Evolutionary conservation across 2,329 filamentous ascomycete genomes (phyloP), one percentile per base, ranked within the genome.

Genomic region (Apiospora hydei): DNA sequence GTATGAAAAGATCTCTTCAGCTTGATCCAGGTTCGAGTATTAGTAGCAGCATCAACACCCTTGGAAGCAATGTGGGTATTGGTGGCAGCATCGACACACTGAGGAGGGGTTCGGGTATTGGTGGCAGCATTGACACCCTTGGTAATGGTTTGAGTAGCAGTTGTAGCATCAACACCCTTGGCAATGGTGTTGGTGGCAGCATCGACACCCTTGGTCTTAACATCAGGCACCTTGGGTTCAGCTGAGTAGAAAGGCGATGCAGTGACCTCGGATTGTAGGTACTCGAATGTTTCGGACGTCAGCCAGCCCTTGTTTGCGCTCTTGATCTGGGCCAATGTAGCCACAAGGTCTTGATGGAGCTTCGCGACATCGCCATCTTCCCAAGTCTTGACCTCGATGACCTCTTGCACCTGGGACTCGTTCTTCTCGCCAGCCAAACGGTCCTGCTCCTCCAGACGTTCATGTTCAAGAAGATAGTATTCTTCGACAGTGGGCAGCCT

Each of bases 321-420:
- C 57, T 64, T 64, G 57, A 64, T 64, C 57, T 64, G 57, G 34
- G 34, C 30, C 57, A 64, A 64, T 21, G 30, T 41, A 13, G 18
- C 21, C n/a, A 24, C 13, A 3, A 64, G 34, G 18, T 64, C 21
- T 2, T 41, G 2, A n/a, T 41, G 57, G 18, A 64, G 38, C 30
- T 41, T n/a, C 0, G n/a, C 57, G 16, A n/a, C 1, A 5, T 8
- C 26, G 4, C 18, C 26, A 10, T 57, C 51, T 18, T 34, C 14
- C 4, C 14, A 16, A 21, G 51, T 57, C 14, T 57, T 34, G 16
- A 18, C 21, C 34, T 41, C 10, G 34, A 21, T 21, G 2, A 26
- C 49, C 10, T 24, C 47, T n/a, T 24, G 21, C 8, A 49, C 8
- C 47, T 11, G 47, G 16, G 14, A 34, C 16, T 61, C 53, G 1